phyloP scores from a whole-genome alignment of 805 yeast genomes.

The Spencermartinsiella europaea region DNA sequence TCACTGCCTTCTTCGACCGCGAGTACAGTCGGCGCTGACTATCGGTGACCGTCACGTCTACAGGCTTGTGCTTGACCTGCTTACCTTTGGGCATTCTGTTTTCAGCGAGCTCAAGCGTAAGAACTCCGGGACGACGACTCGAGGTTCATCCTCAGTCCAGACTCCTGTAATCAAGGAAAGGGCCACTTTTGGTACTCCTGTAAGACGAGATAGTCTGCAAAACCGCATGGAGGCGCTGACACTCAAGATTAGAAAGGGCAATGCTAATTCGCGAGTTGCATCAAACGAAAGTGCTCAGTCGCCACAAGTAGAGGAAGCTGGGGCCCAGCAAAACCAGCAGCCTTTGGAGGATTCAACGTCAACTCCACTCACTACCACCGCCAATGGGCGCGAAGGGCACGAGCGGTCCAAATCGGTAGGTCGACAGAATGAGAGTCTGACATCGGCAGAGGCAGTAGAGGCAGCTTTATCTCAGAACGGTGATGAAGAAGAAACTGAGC shows the following conservation, averaged over 20 bases:
- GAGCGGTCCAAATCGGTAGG: not conserved
- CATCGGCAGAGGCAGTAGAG: not conserved
- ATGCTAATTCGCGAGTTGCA: not conserved
- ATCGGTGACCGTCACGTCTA: constrained; percentile 55
- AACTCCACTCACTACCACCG: not conserved
- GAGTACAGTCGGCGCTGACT: constrained; percentile 40
- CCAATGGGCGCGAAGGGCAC: not conserved
- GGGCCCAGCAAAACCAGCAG: too few species aligned
- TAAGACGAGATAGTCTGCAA: constrained; percentile 16
- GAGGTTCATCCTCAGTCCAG: not conserved
- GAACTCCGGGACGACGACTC: constrained; percentile 17
- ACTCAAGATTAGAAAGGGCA: constrained; percentile 15
- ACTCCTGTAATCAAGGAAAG: not conserved
- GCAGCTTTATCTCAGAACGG: not conserved
- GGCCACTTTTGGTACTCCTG: not conserved
- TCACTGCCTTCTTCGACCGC: constrained; percentile 53
- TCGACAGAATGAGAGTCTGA: constrained; percentile 11
- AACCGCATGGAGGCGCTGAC: constrained; percentile 22
- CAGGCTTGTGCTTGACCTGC: constrained; percentile 56
- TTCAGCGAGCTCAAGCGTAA: constrained; percentile 54
- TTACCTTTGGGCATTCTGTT: constrained; percentile 54
- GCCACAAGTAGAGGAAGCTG: too few species aligned
- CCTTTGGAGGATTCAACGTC: not conserved
- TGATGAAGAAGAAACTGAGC: not conserved
- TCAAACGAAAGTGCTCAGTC: not conserved